Conservation (phyloP, 169 alveolate genomes). For the Cryptosporidium sp. region DNA sequence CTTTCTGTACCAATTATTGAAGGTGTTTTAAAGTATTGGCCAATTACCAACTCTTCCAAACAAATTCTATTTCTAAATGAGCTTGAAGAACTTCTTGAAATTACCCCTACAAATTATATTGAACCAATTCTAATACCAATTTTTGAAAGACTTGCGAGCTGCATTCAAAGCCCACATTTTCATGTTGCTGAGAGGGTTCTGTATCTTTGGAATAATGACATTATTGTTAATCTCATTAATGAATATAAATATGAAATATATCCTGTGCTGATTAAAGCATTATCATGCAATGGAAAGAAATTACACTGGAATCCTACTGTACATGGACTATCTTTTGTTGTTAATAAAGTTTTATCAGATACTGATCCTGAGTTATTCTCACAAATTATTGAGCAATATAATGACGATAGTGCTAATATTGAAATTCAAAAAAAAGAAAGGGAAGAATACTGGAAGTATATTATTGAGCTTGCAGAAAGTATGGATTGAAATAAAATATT, state of each 20-base stretch:
- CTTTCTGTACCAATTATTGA: conserved; percentile 92
- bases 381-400: conserved; percentile 45
- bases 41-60: conserved; percentile 94
- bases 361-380: conserved; percentile 79
- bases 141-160: conserved; percentile 81
- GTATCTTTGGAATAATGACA: conserved; percentile 91
- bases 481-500: conserved; percentile 12
- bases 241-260: conserved; percentile 82
- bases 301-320: conserved; percentile 84
- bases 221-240: conserved; percentile 86
- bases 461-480: conserved; percentile 69
- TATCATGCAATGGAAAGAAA: conserved; percentile 75
- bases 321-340: conserved; percentile 79
- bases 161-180: conserved; percentile 83
- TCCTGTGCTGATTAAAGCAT: conserved; percentile 81
- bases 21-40: conserved; percentile 96
- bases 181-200: conserved; percentile 93
- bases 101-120: conserved; percentile 88
- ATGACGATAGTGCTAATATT: conserved; percentile 24
- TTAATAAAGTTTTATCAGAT: conserved; percentile 78
- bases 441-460: conserved; percentile 69
- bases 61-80: conserved; percentile 95
- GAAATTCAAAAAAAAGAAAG: conserved; percentile 54
- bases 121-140: conserved; percentile 84
- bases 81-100: conserved; percentile 91